A percentile compares a stretch with the other conserved stretches of the same genome.
Evolutionary conservation across 495 filamentous ascomycete genomes (phyloP).

Genomic region (Penicillium canescens): DNA sequence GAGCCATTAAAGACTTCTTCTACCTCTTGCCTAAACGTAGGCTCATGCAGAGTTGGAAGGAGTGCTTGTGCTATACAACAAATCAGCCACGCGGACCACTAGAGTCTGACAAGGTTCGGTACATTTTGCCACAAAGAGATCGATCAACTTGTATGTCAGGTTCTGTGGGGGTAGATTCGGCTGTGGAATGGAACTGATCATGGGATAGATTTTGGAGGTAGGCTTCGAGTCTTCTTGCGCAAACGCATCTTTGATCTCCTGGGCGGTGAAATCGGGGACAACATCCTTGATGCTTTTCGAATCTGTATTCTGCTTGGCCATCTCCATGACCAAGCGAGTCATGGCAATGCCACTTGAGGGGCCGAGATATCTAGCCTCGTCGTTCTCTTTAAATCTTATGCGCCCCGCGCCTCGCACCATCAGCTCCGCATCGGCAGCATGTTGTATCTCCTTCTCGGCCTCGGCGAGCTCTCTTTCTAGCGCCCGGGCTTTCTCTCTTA

Average conservation of each 20-base stretch:
- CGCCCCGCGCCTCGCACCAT: slow-evolving; percentile 80
- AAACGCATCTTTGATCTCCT: slow-evolving; percentile 58
- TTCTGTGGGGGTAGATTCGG: slow-evolving; percentile 63
- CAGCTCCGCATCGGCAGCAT: slow-evolving; percentile 70
- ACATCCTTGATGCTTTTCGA: slow-evolving; percentile 85
- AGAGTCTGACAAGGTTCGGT: not conserved
- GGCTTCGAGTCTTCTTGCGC: slow-evolving; percentile 57
- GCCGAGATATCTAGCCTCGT: slow-evolving; percentile 85
- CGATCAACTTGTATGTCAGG: slow-evolving; percentile 70
- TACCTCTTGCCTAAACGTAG: slow-evolving; percentile 70
- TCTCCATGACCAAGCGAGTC: slow-evolving; percentile 89
- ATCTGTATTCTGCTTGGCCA: slow-evolving; percentile 85
- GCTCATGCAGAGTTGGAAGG: slow-evolving; percentile 83
- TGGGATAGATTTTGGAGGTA: slow-evolving; percentile 71
- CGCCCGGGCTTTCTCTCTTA: slow-evolving; percentile 77
- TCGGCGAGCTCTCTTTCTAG: slow-evolving; percentile 72
- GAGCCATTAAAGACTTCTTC: slow-evolving; percentile 77
- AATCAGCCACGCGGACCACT: slow-evolving; percentile 9
- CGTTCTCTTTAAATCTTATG: slow-evolving; percentile 75
- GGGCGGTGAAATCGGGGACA: slow-evolving; percentile 66
- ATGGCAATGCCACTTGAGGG: slow-evolving; percentile 93
- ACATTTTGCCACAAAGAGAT: slow-evolving; percentile 82
- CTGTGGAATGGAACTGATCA: slow-evolving; percentile 74
- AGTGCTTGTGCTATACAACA: slow-evolving; percentile 71
- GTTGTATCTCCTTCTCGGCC: slow-evolving; percentile 63